phyloP scores from a whole-genome alignment of 2,329 filamentous ascomycete genomes.

The Colletotrichum chlorophyti region DNA sequence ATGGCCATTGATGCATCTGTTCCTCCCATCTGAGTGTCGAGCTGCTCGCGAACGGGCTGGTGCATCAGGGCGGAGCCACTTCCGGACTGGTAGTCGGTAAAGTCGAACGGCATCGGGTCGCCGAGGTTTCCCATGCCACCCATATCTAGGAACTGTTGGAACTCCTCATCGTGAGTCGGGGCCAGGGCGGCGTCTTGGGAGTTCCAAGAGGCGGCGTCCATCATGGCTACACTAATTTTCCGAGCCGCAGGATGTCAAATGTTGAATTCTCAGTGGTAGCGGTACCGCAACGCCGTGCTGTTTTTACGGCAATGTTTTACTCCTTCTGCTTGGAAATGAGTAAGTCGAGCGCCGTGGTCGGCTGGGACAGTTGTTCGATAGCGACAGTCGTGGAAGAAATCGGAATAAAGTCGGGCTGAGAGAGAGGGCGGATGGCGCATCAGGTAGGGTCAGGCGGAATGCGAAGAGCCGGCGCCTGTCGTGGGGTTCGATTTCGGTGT shows the following conservation, averaged over 20 bases:
- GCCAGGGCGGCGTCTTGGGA: conserved; percentile 62
- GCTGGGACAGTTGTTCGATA: not conserved
- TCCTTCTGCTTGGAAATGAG: not conserved
- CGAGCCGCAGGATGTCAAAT: not conserved
- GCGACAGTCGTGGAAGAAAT: not conserved
- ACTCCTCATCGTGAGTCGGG: conserved; percentile 62
- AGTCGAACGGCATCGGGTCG: conserved; percentile 66
- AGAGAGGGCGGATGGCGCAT: conserved; percentile 3
- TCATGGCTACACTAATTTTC: conserved; percentile 46
- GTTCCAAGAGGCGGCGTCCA: conserved; percentile 62
- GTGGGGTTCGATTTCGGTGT: conserved; percentile 22
- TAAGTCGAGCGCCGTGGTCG: too few relatives aligned
- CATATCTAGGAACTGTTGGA: conserved; percentile 70
- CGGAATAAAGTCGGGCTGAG: not conserved
- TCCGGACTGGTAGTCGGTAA: conserved; percentile 57
- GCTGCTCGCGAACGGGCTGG: conserved; percentile 43
- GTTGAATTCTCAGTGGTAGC: not conserved
- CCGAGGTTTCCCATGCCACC: conserved; percentile 59
- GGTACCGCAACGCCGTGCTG: not conserved
- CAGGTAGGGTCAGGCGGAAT: not conserved
- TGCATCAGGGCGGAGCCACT: conserved; percentile 49
- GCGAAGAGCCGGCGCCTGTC: not conserved
- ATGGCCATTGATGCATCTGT: conserved; percentile 47
- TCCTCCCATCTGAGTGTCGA: conserved; percentile 59
- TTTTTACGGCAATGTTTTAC: too few relatives aligned